Conservation (phyloP, 768 basidiomycete species). For the Dacryopinax primogenitus region DNA sequence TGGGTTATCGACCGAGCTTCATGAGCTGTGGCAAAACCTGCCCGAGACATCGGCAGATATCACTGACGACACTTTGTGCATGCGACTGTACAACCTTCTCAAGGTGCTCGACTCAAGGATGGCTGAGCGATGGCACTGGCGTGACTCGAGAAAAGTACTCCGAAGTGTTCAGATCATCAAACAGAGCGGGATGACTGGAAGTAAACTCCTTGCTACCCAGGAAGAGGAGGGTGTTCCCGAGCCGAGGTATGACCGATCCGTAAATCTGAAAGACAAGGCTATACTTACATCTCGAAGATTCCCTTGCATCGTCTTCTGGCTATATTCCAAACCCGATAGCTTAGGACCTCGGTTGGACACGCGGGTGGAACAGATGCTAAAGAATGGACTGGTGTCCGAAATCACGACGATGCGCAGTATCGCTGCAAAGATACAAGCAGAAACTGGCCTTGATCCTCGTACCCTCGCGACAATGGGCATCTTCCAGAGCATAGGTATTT, state of each 20-base stretch:
- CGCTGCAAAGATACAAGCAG: slow-evolving; percentile 13
- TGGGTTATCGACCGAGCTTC: neutral
- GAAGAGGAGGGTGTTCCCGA: slow-evolving; percentile 26
- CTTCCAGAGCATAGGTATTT: slow-evolving; percentile 80
- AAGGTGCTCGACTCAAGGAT: slow-evolving; percentile 54
- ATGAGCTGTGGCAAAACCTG: slow-evolving; percentile 40
- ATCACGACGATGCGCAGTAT: slow-evolving; percentile 40
- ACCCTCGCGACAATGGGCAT: slow-evolving; percentile 71
- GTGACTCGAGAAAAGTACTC: slow-evolving; percentile 79
- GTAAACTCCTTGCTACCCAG: slow-evolving; percentile 57
- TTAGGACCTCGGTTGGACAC: slow-evolving; percentile 58
- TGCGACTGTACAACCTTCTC: slow-evolving; percentile 56
- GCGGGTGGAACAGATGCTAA: slow-evolving; percentile 81
- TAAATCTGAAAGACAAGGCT: neutral
- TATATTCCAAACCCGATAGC: slow-evolving; percentile 55
- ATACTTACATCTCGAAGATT: slow-evolving; percentile 41
- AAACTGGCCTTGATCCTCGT: slow-evolving; percentile 10
- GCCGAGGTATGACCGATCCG: slow-evolving; percentile 17
- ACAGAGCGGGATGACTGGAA: slow-evolving; percentile 50
- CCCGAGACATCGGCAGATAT: slow-evolving; percentile 51
- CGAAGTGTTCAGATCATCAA: slow-evolving; percentile 66
- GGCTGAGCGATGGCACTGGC: slow-evolving; percentile 89
- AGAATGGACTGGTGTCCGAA: slow-evolving; percentile 73
- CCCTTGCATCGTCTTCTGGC: slow-evolving; percentile 78
- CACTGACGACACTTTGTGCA: slow-evolving; percentile 42